A percentile compares a stretch with the other conserved stretches of the same genome.
Conservation (phyloP, 208 protist species). For the Trypanosoma melophagium region DNA sequence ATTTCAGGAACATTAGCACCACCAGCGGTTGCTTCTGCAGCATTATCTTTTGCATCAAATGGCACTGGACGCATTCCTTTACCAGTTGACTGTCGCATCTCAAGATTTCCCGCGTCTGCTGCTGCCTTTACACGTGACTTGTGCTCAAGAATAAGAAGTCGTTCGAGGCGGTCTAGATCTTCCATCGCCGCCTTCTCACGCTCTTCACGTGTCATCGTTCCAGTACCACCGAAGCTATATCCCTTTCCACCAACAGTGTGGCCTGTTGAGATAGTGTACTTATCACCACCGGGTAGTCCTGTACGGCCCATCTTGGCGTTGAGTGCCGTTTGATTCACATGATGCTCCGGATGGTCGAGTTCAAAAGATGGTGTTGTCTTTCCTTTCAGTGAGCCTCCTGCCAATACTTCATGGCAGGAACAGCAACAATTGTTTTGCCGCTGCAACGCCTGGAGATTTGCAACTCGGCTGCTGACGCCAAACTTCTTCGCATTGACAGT, state of each 20-base stretch:
- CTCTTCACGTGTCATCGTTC: constrained; percentile 42
- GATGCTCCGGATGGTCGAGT: constrained; percentile 61
- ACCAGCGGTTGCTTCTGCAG: background rate
- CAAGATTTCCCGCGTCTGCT: constrained; percentile 59
- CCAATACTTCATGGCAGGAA: constrained; percentile 41
- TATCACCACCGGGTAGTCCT: constrained; percentile 46
- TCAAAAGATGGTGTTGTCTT: constrained; percentile 46
- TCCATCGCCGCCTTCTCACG: constrained; percentile 50
- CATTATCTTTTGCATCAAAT: constrained; percentile 28
- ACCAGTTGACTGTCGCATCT: constrained; percentile 31
- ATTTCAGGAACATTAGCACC: too few species aligned
- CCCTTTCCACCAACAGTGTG: constrained; percentile 1
- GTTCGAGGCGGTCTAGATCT: constrained; percentile 85
- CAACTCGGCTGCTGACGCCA: constrained; percentile 43
- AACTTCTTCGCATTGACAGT: constrained; percentile 78
- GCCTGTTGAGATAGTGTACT: constrained; percentile 45
- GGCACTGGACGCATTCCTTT: constrained; percentile 43
- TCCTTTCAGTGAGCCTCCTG: constrained; percentile 23
- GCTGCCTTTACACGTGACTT: constrained; percentile 70
- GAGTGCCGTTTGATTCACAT: constrained; percentile 80
- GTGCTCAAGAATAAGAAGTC: constrained; percentile 87
- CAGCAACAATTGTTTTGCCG: constrained; percentile 61
- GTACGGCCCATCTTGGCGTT: constrained; percentile 72
- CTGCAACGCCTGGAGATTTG: constrained; percentile 28
- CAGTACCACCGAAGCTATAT: too few species aligned